These are phyloP conservation scores for Aspergillus ustus DNA, from an alignment of 2,329 filamentous ascomycete species.

Conservation along the genomic window DNA sequence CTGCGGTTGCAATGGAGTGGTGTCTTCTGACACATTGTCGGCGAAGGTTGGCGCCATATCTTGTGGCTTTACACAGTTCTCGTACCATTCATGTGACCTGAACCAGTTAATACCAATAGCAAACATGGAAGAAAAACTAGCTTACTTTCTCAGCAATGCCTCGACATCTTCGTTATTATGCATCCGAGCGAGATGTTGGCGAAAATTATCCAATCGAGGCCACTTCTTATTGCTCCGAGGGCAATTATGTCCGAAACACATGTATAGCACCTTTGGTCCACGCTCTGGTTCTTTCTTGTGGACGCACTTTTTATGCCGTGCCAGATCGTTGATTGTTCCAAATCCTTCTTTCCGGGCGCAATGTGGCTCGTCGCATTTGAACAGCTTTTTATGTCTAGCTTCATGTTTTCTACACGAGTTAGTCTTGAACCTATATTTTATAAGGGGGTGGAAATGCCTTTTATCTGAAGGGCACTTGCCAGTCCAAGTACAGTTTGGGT, in stretches of 20 bases:
- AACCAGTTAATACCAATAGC: neutral
- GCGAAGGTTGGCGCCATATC: conserved; percentile 23
- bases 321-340: conserved; percentile 77
- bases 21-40: conserved; percentile 24
- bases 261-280: conserved; percentile 59
- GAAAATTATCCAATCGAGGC: conserved; percentile 86
- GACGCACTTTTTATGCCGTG: conserved; percentile 75
- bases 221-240: conserved; percentile 69
- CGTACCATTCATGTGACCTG: conserved; percentile 44
- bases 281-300: conserved; percentile 59
- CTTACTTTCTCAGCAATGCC: conserved; percentile 54
- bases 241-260: conserved; percentile 64
- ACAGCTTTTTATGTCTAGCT: conserved; percentile 70
- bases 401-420: conserved; percentile 68
- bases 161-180: conserved; percentile 58
- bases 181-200: conserved; percentile 73
- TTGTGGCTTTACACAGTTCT: conserved; percentile 29
- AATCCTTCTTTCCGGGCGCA: conserved; percentile 72
- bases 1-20: conserved; percentile 19
- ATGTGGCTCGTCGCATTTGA: conserved; percentile 61
- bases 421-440: neutral
- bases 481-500: conserved; percentile 37
- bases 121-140: conserved; percentile 18
- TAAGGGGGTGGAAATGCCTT: conserved; percentile 27
- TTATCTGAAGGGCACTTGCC: conserved; percentile 48